Percentiles rank a stretch among this genome's conserved stretches.
Evolutionary conservation across 2,329 filamentous ascomycete species (phyloP).

Genomic region (Tolypocladium pustulatum): DNA sequence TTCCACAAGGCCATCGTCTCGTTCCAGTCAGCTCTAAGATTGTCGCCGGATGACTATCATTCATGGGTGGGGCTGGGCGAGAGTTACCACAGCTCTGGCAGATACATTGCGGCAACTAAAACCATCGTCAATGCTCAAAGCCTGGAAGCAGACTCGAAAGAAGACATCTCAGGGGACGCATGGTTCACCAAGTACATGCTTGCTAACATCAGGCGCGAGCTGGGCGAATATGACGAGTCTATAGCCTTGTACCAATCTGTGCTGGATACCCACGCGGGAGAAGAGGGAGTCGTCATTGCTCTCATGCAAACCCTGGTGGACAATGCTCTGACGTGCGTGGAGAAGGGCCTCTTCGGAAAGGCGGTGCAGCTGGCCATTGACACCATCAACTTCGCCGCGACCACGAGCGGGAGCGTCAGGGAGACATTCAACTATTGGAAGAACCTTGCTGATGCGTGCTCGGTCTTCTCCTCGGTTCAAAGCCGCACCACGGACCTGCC

Average conservation of each 20-base stretch:
- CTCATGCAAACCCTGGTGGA: conserved; percentile 83
- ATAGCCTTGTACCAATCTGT: conserved; percentile 68
- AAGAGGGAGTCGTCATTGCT: conserved; percentile 81
- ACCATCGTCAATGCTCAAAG: conserved; percentile 78
- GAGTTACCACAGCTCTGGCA: conserved; percentile 87
- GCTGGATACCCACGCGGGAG: conserved; percentile 53
- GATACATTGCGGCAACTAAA: conserved; percentile 88
- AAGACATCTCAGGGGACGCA: conserved; percentile 50
- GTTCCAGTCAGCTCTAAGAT: conserved; percentile 79
- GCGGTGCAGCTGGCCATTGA: conserved; percentile 60
- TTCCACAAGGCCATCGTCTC: conserved; percentile 82
- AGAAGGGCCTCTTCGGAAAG: conserved; percentile 79
- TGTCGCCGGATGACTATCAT: conserved; percentile 80
- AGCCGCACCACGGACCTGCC: conserved; percentile 56
- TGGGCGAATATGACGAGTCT: conserved; percentile 81
- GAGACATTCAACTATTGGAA: conserved; percentile 95
- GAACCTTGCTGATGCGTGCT: conserved; percentile 76
- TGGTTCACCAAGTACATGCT: conserved; percentile 99
- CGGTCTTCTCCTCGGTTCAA: conserved; percentile 72
- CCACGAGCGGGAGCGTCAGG: conserved; percentile 48
- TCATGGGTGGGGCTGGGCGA: conserved; percentile 96
- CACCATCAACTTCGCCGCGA: conserved; percentile 56
- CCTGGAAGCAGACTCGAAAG: conserved; percentile 50
- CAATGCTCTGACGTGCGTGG: conserved; percentile 63
- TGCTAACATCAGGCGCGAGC: conserved; percentile 84